These are phyloP conservation scores for Halteria grandinella DNA, from an alignment of 73 alveolate species.

Conservation along the genomic window DNA sequence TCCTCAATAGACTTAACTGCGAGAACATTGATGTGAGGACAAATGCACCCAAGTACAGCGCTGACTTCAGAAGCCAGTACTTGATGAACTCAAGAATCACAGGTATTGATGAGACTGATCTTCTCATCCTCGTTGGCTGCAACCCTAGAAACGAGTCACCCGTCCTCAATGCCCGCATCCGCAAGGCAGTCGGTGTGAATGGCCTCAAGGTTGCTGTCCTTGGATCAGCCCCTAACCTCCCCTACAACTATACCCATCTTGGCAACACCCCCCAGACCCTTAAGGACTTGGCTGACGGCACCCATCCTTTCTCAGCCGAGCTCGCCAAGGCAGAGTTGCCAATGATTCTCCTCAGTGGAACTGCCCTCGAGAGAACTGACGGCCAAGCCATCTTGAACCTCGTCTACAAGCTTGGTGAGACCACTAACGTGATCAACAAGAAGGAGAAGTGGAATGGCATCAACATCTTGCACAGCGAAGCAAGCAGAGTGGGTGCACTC, in stretches of 20 bases:
- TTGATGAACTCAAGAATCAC: constrained; percentile 82
- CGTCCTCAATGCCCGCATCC: constrained; percentile 84
- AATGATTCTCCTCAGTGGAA: constrained; percentile 74
- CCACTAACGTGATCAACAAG: constrained; percentile 67
- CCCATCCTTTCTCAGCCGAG: constrained; percentile 76
- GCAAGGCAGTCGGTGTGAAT: constrained; percentile 70
- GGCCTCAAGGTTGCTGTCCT: constrained; percentile 77
- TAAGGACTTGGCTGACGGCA: constrained; percentile 79
- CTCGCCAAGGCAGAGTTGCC: constrained; percentile 84
- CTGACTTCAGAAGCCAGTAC: constrained; percentile 88
- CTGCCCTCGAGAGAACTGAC: constrained; percentile 76
- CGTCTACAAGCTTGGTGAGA: constrained; percentile 63
- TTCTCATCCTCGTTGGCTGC: constrained; percentile 82
- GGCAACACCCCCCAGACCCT: constrained; percentile 81
- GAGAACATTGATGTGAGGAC: constrained; percentile 82
- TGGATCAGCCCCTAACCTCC: constrained; percentile 80
- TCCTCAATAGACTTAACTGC: constrained; percentile 77
- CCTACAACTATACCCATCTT: constrained; percentile 75
- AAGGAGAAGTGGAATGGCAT: constrained; percentile 87
- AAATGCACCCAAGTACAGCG: constrained; percentile 67
- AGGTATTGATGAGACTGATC: constrained; percentile 91
- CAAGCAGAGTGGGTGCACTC: constrained; percentile 83
- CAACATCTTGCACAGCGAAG: constrained; percentile 78
- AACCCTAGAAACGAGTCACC: constrained; percentile 87
- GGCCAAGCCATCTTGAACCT: constrained; percentile 78